phyloP scores from a whole-genome alignment of 345 rosid species.

The Sisymbrium irio region DNA sequence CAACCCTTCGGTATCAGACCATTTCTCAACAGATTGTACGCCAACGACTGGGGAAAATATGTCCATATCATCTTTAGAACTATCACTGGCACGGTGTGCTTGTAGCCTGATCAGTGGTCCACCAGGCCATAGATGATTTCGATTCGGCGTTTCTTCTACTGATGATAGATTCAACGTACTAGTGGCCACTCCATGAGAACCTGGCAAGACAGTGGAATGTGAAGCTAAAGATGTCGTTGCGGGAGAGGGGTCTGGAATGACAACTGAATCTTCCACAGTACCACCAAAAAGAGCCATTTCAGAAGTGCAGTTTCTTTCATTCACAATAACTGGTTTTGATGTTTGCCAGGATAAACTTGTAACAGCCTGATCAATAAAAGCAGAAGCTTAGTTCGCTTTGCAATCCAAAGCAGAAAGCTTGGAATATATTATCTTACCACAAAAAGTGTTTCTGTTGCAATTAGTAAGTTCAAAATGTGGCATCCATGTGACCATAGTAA shows the following conservation, averaged over 20 bases:
- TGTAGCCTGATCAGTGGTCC: conserved; percentile 70
- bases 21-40: conserved; percentile 79
- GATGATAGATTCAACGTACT: conserved; percentile 41
- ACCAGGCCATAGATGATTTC: conserved; percentile 61
- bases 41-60: conserved; percentile 87
- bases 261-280: conserved; percentile 77
- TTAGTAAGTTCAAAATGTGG: neutral
- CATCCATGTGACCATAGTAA: conserved; percentile 30
- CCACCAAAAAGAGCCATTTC: conserved; percentile 96
- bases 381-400: neutral
- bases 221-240: conserved; percentile 57
- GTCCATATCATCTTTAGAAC: conserved; percentile 85
- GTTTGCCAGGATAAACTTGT: conserved; percentile 98
- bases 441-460: neutral
- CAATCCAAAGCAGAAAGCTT: neutral
- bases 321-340: conserved; percentile 78
- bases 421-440: neutral
- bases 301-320: conserved; percentile 68
- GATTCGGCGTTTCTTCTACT: conserved; percentile 67
- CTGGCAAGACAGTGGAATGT: conserved; percentile 47
- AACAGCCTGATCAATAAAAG: conserved; percentile 59
- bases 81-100: conserved; percentile 61
- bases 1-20: conserved; percentile 58
- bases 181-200: conserved; percentile 49
- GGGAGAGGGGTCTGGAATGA: conserved; percentile 98